These are phyloP conservation scores for Silene uniflora DNA, from an alignment of 148 eudicot species.

Conservation along the genomic window DNA sequence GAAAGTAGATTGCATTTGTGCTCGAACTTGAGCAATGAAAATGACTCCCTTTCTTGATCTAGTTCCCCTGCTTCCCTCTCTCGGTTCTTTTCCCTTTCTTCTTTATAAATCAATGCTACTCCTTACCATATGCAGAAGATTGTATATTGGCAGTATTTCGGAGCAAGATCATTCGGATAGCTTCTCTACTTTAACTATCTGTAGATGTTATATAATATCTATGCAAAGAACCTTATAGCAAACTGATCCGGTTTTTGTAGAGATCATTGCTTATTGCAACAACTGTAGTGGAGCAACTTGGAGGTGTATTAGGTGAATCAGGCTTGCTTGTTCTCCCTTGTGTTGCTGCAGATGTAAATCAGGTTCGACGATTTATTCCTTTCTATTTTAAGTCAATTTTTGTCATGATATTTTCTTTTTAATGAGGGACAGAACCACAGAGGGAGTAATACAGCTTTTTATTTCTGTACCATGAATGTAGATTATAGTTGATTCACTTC, in stretches of 20 bases:
- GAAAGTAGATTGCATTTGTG: too few relatives aligned
- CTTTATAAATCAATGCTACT: too few relatives aligned
- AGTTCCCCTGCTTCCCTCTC: too few relatives aligned
- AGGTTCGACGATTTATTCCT: conserved; percentile 25
- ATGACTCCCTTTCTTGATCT: too few relatives aligned
- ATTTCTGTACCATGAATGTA: conserved; percentile 23
- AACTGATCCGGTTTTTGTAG: conserved; percentile 20
- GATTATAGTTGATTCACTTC: conserved; percentile 36
- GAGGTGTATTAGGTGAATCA: conserved; percentile 32
- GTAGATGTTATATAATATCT: neutral
- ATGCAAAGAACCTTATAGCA: neutral
- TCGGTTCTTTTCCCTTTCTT: too few relatives aligned
- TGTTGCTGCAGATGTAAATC: conserved; percentile 36
- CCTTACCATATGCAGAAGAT: too few relatives aligned
- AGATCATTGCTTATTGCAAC: conserved; percentile 35
- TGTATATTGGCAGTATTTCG: too few relatives aligned
- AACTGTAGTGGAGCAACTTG: conserved; percentile 37
- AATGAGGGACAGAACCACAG: too few relatives aligned
- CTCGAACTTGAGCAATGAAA: too few relatives aligned
- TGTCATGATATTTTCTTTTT: neutral
- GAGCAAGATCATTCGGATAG: too few relatives aligned
- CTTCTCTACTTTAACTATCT: neutral
- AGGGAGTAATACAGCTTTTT: conserved; percentile 12
- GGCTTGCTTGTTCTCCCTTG: conserved; percentile 39
- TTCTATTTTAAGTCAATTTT: neutral